Evolutionary conservation across 2,329 filamentous ascomycete species (phyloP).

Genomic region (Nemania sp.): DNA sequence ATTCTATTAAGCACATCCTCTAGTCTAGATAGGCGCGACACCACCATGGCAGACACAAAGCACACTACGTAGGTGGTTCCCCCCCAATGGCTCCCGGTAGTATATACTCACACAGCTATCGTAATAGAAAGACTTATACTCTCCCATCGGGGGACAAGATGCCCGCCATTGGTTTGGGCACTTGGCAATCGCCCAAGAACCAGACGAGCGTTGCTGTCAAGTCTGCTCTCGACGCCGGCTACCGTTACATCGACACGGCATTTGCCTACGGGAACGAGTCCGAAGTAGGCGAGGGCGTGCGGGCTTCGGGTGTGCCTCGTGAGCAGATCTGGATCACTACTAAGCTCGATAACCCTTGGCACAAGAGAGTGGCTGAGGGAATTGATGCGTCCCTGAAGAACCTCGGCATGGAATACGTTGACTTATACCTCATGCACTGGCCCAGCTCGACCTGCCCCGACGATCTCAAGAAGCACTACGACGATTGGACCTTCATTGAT

Average conservation of each 20-base stretch:
- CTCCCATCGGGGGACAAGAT: constrained; percentile 84
- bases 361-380: constrained; percentile 74
- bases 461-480: constrained; percentile 74
- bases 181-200: constrained; percentile 79
- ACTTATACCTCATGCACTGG: constrained; percentile 80
- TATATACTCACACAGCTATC: constrained; percentile 10
- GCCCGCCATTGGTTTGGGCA: constrained; percentile 80
- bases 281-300: constrained; percentile 75
- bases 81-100: background rate
- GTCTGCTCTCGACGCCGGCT: constrained; percentile 73
- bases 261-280: constrained; percentile 82
- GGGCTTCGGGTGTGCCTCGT: constrained; percentile 72
- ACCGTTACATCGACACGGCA: constrained; percentile 82
- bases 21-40: constrained; percentile 2
- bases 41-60: constrained; percentile 47
- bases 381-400: constrained; percentile 70
- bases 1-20: background rate
- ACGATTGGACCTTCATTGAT: constrained; percentile 85
- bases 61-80: constrained; percentile 43
- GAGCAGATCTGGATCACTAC: constrained; percentile 79
- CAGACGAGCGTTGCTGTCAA: constrained; percentile 79
- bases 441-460: constrained; percentile 72
- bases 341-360: constrained; percentile 85
- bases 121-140: constrained; percentile 67
- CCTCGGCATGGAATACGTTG: constrained; percentile 73